Base-by-base conservation (phyloP, 176 grass and related monocot genomes). In the Oryza coarctata region DNA sequence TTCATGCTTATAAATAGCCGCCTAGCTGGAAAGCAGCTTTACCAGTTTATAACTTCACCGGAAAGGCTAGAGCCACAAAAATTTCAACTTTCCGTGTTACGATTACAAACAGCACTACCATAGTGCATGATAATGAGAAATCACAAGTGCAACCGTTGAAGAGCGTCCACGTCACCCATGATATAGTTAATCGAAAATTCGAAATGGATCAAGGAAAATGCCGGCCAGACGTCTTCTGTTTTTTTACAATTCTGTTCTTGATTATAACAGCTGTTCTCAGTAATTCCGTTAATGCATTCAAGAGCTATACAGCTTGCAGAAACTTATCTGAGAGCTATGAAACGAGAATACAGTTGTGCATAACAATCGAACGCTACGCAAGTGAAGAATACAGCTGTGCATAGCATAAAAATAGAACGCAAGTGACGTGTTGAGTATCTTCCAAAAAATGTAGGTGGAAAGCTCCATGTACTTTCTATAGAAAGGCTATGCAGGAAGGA, bases 391-490 rank as follows among this genome's bases (percentile, higher is more conserved):
- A 81, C 28, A 43, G 36, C 9, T 23, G 13, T 71, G 72, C 35
- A 85, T 80, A 81, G 55, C 32, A n/a, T n/a, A n/a, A n/a, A n/a
- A 81, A 81, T 15, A 44, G 43, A 78, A 73, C 0, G 29, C 29
- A 82, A 38, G 44, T 28, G 62, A 35, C 22, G n/a, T 61, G 17
- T 15, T 58, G 10, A 12, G 63, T 20, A 33, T 58, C 41, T 81
- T 64, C 15, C 73, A 71, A 86, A 74, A 7, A 8, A 12, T 26
- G 44, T 57, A 28, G 14, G 12, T 12, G 22, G 17, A 35, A 29
- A 41, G 11, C 22, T 73, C 22, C 9, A 43, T 12, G 12, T 77
- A 70, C 11, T 81, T 34, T 66, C 2, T 66, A 11, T 41, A 18
- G 30, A 68, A 47, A 23, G 65, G 77, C 22, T 71, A 55, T 33